These are phyloP conservation scores for Breynia disticha DNA, from an alignment of 441 rosid species.

Conservation along the genomic window DNA sequence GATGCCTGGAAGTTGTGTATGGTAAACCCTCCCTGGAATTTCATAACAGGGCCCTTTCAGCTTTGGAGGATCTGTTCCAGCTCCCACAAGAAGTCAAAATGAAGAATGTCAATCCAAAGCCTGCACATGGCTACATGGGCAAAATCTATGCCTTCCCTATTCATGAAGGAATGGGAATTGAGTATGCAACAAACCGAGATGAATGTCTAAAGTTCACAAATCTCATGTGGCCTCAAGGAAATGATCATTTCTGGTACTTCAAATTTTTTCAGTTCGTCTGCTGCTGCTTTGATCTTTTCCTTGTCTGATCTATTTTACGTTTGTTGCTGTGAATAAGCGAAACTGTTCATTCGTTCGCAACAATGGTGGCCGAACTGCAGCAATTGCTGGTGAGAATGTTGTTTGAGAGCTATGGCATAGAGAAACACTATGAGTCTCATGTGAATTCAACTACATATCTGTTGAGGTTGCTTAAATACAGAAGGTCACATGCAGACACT, in stretches of 20 bases:
- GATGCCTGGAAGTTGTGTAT: constrained; percentile 43
- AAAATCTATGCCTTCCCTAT: constrained; percentile 36
- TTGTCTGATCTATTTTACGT: neutral
- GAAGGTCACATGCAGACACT: constrained; percentile 23
- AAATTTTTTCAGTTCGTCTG: neutral
- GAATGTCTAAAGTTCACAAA: constrained; percentile 39
- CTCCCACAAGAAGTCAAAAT: constrained; percentile 49
- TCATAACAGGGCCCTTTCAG: constrained; percentile 23
- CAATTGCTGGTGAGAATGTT: constrained; percentile 42
- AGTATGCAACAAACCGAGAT: constrained; percentile 27
- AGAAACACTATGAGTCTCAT: constrained; percentile 31
- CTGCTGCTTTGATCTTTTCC: too few relatives aligned
- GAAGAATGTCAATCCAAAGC: constrained; percentile 42
- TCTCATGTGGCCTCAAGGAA: constrained; percentile 64
- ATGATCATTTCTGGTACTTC: constrained; percentile 53
- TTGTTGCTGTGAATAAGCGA: constrained; percentile 23
- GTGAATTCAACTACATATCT: constrained; percentile 36
- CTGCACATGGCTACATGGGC: constrained; percentile 50
- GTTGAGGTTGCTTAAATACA: constrained; percentile 46
- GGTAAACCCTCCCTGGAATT: constrained; percentile 25
- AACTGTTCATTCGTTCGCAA: constrained; percentile 29
- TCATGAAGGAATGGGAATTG: constrained; percentile 55
- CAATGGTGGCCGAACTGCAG: constrained; percentile 34
- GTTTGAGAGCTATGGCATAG: constrained; percentile 55
- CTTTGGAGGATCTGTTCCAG: constrained; percentile 32